Percentiles rank a stretch among this genome's conserved stretches.
phyloP scores from a whole-genome alignment of 2,329 filamentous ascomycete species.

The Monosporascus sp. region DNA sequence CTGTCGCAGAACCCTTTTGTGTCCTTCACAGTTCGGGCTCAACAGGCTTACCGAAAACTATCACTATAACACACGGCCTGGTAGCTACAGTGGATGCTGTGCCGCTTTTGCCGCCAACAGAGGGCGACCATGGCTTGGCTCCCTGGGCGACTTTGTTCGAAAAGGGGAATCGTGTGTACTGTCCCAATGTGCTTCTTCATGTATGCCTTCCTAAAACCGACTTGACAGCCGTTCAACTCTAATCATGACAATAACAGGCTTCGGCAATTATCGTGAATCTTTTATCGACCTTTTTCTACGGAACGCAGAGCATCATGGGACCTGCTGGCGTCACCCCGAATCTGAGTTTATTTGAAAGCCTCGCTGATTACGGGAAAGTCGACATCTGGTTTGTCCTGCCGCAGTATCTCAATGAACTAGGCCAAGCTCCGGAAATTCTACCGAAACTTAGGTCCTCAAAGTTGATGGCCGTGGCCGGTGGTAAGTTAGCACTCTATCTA shows the following conservation, averaged over 20 bases:
- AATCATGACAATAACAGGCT: conserved; percentile 20
- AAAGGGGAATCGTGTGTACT: conserved; percentile 26
- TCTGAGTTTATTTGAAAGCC: conserved; percentile 26
- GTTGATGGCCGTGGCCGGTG: conserved; percentile 20
- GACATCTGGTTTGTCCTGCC: conserved; percentile 35
- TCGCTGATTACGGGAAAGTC: conserved; percentile 29
- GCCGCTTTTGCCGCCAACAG: conserved; percentile 25
- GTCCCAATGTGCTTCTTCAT: conserved; percentile 29
- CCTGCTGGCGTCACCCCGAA: conserved; percentile 30
- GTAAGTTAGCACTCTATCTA: no score
- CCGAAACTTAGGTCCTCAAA: conserved; percentile 26
- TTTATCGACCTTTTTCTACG: conserved; percentile 30
- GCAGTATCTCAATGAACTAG: conserved; percentile 29
- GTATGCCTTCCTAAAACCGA: conserved; percentile 14
- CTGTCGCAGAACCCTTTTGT: conserved; percentile 29
- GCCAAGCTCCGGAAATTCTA: conserved; percentile 24
- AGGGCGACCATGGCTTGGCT: conserved; percentile 21
- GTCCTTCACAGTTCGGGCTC: conserved; percentile 37
- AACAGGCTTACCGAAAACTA: conserved; percentile 37
- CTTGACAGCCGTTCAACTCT: not conserved
- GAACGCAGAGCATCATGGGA: conserved; percentile 30
- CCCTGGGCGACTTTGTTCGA: conserved; percentile 27
- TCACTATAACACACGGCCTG: conserved; percentile 28
- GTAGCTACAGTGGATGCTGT: conserved; percentile 32
- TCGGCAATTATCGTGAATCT: conserved; percentile 38